A percentile compares a stretch with the other conserved stretches of the same genome.
phyloP scores from a whole-genome alignment of 2,329 filamentous ascomycete genomes.

The Fusarium dimerum region DNA sequence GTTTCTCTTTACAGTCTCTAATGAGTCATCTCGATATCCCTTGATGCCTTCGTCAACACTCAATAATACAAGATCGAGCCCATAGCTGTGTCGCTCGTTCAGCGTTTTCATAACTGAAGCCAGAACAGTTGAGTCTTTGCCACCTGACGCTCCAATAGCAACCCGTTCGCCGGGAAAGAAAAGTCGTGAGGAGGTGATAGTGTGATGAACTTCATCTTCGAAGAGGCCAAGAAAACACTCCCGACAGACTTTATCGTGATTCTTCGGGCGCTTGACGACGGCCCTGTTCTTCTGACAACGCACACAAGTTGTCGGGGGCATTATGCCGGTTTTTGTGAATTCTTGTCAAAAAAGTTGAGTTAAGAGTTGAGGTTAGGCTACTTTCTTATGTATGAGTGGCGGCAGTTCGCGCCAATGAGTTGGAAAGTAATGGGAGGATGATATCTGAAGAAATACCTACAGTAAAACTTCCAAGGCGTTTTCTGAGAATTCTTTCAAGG shows the following conservation, averaged over 20 bases:
- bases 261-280: constrained; percentile 91
- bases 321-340: constrained; percentile 36
- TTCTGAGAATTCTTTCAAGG: not conserved
- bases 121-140: constrained; percentile 95
- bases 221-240: constrained; percentile 85
- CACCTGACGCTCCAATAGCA: constrained; percentile 93
- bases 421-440: too few species aligned
- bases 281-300: constrained; percentile 77
- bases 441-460: too few species aligned
- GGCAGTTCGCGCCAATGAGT: not conserved
- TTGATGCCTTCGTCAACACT: constrained; percentile 98
- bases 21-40: constrained; percentile 91
- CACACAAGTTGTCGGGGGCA: constrained; percentile 78
- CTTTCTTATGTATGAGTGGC: not conserved
- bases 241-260: constrained; percentile 90
- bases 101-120: constrained; percentile 93
- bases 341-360: not conserved
- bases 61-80: constrained; percentile 79
- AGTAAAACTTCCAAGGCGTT: not conserved
- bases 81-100: constrained; percentile 87
- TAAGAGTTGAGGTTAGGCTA: not conserved
- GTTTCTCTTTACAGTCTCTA: constrained; percentile 96
- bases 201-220: constrained; percentile 91
- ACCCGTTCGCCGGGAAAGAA: constrained; percentile 83
- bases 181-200: constrained; percentile 77